Evolutionary conservation across 306 rosid genomes (phyloP), one percentile per base, ranked within the genome.

Genomic region (Clitoria ternatea): DNA sequence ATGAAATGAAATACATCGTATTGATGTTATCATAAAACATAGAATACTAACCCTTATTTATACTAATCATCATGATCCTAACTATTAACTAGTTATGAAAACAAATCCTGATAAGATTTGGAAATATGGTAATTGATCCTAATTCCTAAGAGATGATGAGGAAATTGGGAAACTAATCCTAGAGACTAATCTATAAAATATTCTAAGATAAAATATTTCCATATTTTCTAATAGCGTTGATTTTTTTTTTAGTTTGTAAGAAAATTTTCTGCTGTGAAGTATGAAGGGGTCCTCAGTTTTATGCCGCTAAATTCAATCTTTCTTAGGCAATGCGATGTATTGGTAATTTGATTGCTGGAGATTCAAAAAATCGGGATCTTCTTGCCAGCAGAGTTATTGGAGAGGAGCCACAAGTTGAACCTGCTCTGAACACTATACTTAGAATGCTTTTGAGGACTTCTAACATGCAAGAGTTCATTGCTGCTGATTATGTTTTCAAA

Each of bases 401-500:
- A 52, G 97, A 90, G 82, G 90, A 85, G 59, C 89, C 82, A 18
- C 93, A 88, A 75, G 78, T 60, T 6, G 98, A 92, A 79, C 87
- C 90, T 85, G 96, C 97, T 79, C 62, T 92, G 63, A 92, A 92
- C 73, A 88, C 98, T 53, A 79, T 90, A 74, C 88, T 92, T 39
- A 77, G 98, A 65, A 86, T 92, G 70, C 84, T 88, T 70, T 79
- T 92, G 89, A 84, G 97, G 73, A 82, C 98, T 23, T 90, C 98
- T 45, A 92, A 91, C 79, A 57, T 76, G 52, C 91, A 90, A 74
- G 98, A 92, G 77, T 90, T 88, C 80, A 78, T 85, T 80, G 91
- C 98, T 7, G 96, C 97, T 45, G 97, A 92, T 84, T 86, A 85
- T 73, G 82, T 92, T 79, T 92, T 92, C 61, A 90, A 86, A 77